Conservation (phyloP, 75 land plant genomes). For the Adiantum capillusveneris region DNA sequence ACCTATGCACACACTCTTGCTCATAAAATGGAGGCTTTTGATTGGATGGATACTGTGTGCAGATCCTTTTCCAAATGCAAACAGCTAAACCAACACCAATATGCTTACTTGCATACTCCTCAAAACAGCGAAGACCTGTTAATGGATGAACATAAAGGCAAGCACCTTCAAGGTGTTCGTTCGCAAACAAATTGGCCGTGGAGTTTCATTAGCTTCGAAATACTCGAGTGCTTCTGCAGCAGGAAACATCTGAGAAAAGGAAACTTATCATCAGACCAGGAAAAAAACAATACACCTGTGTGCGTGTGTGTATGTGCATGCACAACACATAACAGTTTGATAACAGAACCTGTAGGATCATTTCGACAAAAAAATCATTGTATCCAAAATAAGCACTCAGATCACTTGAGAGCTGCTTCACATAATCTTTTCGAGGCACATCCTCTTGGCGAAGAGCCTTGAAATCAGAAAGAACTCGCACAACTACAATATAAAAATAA, state of each 20-base stretch:
- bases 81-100: too few relatives aligned
- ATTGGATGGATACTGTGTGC: too few relatives aligned
- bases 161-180: constrained; percentile 88
- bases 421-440: constrained; percentile 59
- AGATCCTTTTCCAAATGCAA: too few relatives aligned
- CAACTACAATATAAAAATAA: constrained; percentile 54
- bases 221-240: constrained; percentile 83
- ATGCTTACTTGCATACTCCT: too few relatives aligned
- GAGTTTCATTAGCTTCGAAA: constrained; percentile 85
- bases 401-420: constrained; percentile 66
- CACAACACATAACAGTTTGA: too few relatives aligned
- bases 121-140: too few relatives aligned
- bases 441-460: constrained; percentile 63
- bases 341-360: constrained; percentile 56
- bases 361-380: constrained; percentile 73
- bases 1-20: too few relatives aligned
- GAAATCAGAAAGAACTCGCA: constrained; percentile 84
- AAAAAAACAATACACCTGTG: too few relatives aligned
- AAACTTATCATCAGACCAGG: constrained; percentile 1
- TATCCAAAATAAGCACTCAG: constrained; percentile 81
- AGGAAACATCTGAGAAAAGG: constrained; percentile 69
- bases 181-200: constrained; percentile 70
- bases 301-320: too few relatives aligned
- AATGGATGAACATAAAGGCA: too few relatives aligned
- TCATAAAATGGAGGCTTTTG: too few relatives aligned